These are phyloP conservation scores for Terfezia claveryi DNA, from an alignment of 495 filamentous ascomycete species.

Conservation along the genomic window DNA sequence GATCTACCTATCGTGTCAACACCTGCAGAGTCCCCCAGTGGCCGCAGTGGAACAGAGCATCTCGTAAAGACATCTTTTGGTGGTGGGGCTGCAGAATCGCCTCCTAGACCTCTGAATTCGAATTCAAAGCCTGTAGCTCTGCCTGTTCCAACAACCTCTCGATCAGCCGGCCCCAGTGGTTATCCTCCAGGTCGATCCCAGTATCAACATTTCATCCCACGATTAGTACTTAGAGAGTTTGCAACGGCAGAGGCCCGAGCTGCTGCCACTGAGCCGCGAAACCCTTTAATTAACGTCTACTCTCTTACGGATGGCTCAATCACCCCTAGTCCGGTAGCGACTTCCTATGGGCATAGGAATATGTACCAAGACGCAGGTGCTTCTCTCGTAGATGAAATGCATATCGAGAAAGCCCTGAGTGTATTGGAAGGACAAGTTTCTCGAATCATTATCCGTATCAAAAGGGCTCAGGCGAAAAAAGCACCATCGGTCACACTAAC, in stretches of 20 bases:
- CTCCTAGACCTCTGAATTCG: no score
- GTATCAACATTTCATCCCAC: slow-evolving; percentile 25
- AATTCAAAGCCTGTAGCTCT: no score
- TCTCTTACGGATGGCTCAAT: neutral
- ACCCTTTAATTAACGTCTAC: neutral
- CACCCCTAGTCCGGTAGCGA: neutral
- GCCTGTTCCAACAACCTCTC: no score
- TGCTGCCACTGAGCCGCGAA: neutral
- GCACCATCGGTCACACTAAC: slow-evolving; percentile 19
- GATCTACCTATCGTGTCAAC: no score
- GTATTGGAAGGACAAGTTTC: slow-evolving; percentile 11
- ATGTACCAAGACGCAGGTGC: slow-evolving; percentile 20
- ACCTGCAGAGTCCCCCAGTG: no score
- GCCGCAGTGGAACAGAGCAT: no score
- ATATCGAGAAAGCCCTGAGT: slow-evolving; percentile 18
- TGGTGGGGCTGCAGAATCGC: no score
- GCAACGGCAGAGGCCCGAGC: slow-evolving; percentile 2
- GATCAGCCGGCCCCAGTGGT: no score
- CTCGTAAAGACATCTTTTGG: no score
- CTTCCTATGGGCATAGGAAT: slow-evolving; percentile 18
- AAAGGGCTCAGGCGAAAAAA: neutral
- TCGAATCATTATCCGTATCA: slow-evolving; percentile 9
- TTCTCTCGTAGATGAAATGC: slow-evolving; percentile 6
- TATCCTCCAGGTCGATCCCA: neutral
- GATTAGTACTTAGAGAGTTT: slow-evolving; percentile 22